phyloP scores from a whole-genome alignment of 345 rosid species.

The Diplotaxis tenuifolia region DNA sequence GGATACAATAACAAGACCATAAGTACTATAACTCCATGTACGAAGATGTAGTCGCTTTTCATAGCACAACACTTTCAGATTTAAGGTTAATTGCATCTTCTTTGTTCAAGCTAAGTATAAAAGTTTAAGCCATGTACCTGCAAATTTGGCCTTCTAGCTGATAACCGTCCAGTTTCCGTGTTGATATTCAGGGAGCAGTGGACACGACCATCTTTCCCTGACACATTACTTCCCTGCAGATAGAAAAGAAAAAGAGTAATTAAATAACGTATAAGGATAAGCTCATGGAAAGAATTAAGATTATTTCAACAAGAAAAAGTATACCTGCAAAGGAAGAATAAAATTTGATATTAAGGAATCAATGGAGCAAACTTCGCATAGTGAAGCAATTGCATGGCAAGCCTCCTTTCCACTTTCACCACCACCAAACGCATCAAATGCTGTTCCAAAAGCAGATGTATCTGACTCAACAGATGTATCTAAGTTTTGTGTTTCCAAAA shows the following conservation, averaged over 20 bases:
- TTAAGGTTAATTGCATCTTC: background rate
- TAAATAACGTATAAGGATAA: background rate
- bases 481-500: constrained; percentile 22
- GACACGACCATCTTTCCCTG: constrained; percentile 81
- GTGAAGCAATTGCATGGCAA: constrained; percentile 85
- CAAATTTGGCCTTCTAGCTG: constrained; percentile 96
- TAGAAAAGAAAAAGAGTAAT: background rate
- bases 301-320: background rate
- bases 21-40: background rate
- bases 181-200: constrained; percentile 97
- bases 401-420: constrained; percentile 73
- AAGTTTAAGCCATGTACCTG: constrained; percentile 51
- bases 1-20: background rate
- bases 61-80: background rate
- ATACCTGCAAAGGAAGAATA: constrained; percentile 92
- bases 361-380: constrained; percentile 90
- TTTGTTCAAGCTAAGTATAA: constrained; percentile 4
- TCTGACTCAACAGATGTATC: constrained; percentile 28
- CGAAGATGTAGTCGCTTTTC: background rate
- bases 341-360: constrained; percentile 92
- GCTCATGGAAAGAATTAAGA: background rate
- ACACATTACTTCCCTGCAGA: constrained; percentile 67
- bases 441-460: constrained; percentile 55
- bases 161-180: constrained; percentile 96
- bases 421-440: constrained; percentile 50